Evolutionary conservation across 1,139 yeast species (phyloP), one percentile per base, ranked within the genome.

Genomic region (Hemisphaericaspora xylofermentans): DNA sequence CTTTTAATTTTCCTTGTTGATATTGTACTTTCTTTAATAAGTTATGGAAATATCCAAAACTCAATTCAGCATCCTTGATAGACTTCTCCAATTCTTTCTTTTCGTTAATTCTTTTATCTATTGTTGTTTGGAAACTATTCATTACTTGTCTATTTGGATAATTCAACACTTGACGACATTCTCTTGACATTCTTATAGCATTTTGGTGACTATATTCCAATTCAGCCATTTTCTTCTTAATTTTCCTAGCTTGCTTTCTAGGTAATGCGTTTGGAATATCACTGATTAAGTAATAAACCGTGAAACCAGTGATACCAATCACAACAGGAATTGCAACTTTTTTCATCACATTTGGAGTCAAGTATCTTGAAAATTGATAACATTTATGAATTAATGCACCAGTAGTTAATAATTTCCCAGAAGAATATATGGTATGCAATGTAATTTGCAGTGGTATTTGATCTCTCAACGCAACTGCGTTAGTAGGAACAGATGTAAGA

Each of bases 181-280:
- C 98, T 51, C 79, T 80, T 0, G 96, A 72, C 9, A 93, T 78
- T 46, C 98, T 74, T 41, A 76, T 76, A 2, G 96, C 82, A 58
- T 91, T 91, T 33, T 71, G 58, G 52, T 86, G 94, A 9, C 86
- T 81, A 54, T 88, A 93, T 46, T 89, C 96, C 53, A 82, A 63
- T 16, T 75, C 78, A 28, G 71, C 67, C 28, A 93, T 69, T 53
- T 84, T 86, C 7, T 57, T 58, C 47, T 76, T 78, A 49, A 91
- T 78, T 61, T 86, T 88, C 41, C 74, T 71, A 0, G 95, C 88
- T 46, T 89, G 75, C 44, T 89, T 89, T 52, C 89, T 73, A 18
- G 96, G 95, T 53, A 88, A 78, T 0, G 98, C 96, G 52, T 85
- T 78, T 2, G 97, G 97, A 14, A 94, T 80, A 59, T 93, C 98